A percentile compares a stretch with the other conserved stretches of the same genome.
Evolutionary conservation across 73 alveolate species (phyloP).

Genomic region (Effrenium voratum): DNA sequence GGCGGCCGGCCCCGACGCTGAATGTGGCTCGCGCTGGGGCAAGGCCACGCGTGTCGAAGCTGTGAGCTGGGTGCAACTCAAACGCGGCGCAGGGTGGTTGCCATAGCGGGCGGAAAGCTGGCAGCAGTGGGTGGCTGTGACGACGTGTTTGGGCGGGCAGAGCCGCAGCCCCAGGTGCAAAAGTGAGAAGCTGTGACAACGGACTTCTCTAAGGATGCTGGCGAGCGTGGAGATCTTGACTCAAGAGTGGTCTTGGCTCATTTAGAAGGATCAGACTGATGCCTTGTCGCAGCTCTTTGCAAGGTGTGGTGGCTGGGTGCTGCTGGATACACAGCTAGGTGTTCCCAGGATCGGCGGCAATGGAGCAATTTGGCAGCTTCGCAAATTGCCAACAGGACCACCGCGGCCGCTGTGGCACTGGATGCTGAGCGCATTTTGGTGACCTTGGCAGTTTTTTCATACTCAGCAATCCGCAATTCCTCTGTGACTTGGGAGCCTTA

Average conservation of each 20-base stretch:
- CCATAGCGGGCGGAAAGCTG: slow-evolving; percentile 63
- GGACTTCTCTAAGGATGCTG: slow-evolving; percentile 12
- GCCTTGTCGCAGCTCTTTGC: neutral
- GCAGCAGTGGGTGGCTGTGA: slow-evolving; percentile 92
- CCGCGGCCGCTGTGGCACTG: slow-evolving; percentile 79
- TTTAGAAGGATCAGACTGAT: neutral
- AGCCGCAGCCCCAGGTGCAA: neutral
- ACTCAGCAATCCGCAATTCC: neutral
- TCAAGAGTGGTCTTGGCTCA: slow-evolving; percentile 18
- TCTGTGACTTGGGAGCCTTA: neutral
- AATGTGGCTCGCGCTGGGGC: slow-evolving; percentile 89
- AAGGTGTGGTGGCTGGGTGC: slow-evolving; percentile 56
- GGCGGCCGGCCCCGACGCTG: slow-evolving; percentile 73
- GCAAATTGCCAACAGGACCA: slow-evolving; percentile 35
- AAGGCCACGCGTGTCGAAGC: neutral
- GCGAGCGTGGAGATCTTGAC: slow-evolving; percentile 81
- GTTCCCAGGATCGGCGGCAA: slow-evolving; percentile 50
- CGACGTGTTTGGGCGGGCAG: slow-evolving; percentile 85
- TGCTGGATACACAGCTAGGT: slow-evolving; percentile 84
- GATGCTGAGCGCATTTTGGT: slow-evolving; percentile 67
- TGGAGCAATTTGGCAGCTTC: neutral
- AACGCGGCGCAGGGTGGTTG: slow-evolving; percentile 38
- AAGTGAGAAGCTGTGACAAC: neutral
- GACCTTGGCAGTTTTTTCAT: neutral
- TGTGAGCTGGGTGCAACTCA: neutral